These are phyloP conservation scores for Sequoiadendron giganteum DNA, from an alignment of 75 land plant genomes.

Conservation along the genomic window DNA sequence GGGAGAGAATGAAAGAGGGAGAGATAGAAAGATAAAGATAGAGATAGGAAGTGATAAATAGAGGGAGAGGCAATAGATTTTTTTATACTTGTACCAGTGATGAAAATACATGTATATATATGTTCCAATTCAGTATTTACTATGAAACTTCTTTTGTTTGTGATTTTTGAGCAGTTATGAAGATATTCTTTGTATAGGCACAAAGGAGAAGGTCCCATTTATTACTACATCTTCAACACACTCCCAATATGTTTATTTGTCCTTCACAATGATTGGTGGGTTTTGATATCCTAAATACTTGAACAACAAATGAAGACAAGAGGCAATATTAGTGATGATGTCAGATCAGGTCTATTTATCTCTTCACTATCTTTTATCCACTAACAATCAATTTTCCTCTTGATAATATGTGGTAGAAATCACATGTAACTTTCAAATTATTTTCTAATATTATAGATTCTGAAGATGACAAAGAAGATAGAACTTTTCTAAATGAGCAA, in stretches of 20 bases:
- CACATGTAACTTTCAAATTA: not conserved
- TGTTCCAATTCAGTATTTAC: not conserved
- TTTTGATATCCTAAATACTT: constrained; percentile 31
- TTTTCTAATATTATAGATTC: constrained; percentile 14
- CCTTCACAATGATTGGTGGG: constrained; percentile 45
- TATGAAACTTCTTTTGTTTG: not conserved
- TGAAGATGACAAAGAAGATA: constrained; percentile 25
- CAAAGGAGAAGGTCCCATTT: constrained; percentile 22
- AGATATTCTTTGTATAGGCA: constrained; percentile 5
- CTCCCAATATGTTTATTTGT: constrained; percentile 37
- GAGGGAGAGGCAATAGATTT: not conserved
- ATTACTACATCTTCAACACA: constrained; percentile 36
- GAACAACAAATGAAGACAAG: constrained; percentile 27
- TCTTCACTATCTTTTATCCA: not conserved
- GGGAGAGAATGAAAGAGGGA: no score
- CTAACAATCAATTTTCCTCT: not conserved
- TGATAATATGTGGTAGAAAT: not conserved
- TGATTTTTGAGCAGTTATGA: constrained; percentile 20
- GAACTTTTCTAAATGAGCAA: not conserved
- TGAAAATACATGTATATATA: not conserved
- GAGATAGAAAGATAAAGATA: no score
- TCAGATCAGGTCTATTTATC: constrained; percentile 34
- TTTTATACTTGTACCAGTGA: not conserved
- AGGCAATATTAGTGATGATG: constrained; percentile 39
- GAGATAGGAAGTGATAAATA: no score